Percentiles rank a stretch among this genome's conserved stretches.
phyloP scores from a whole-genome alignment of 78 protist genomes.

The Dictyostelium discoideum region DNA sequence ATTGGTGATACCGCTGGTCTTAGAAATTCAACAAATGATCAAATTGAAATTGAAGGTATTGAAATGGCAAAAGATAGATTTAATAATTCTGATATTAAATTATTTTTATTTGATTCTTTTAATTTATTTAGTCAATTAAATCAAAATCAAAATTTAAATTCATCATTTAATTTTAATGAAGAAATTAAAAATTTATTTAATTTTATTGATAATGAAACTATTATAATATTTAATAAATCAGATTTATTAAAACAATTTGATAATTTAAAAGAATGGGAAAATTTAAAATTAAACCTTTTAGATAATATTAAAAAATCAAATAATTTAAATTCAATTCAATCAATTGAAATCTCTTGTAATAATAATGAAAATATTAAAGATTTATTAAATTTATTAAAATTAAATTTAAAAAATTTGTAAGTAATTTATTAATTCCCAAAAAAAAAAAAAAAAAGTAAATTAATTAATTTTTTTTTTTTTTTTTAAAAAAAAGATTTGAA shows the following conservation, averaged over 20 bases:
- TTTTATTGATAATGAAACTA: conserved; percentile 31
- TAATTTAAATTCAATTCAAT: neutral
- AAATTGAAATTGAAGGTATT: conserved; percentile 86
- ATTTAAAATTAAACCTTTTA: neutral
- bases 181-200: neutral
- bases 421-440: neutral
- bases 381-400: conserved; percentile 1
- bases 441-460: neutral
- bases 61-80: conserved; percentile 80
- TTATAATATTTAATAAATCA: conserved; percentile 59
- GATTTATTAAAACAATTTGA: neutral
- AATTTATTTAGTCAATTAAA: neutral
- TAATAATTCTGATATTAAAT: conserved; percentile 13
- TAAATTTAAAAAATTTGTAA: conserved; percentile 11
- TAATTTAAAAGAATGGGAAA: neutral
- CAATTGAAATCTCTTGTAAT: conserved; percentile 41
- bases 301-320: neutral
- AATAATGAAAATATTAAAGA: neutral
- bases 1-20: conserved; percentile 95
- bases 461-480: neutral
- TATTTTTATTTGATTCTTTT: conserved; percentile 28
- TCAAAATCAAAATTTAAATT: neutral
- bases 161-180: neutral
- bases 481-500: conserved; percentile 21
- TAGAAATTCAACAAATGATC: conserved; percentile 68